These are phyloP conservation scores for Hibiscus tridactylites DNA, from an alignment of 345 rosid species.

Conservation along the genomic window DNA sequence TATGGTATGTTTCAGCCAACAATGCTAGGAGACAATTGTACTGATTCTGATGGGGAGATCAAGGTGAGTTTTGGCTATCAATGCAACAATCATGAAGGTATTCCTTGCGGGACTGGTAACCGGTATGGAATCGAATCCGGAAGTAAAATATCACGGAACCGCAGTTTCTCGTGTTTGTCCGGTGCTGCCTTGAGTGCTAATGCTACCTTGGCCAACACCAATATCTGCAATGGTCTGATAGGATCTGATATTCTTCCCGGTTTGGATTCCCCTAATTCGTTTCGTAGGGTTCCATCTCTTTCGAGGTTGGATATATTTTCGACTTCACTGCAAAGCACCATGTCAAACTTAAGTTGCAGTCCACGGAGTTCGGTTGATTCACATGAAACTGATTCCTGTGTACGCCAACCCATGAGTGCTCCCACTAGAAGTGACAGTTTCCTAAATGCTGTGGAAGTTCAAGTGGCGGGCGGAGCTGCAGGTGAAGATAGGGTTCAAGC, in stretches of 20 bases:
- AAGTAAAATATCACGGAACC: slow-evolving; percentile 38
- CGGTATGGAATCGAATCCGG: slow-evolving; percentile 28
- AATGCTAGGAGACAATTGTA: slow-evolving; percentile 35
- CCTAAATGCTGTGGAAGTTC: slow-evolving; percentile 66
- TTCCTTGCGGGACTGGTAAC: slow-evolving; percentile 19
- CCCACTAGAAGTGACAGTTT: slow-evolving; percentile 68
- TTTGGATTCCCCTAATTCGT: slow-evolving; percentile 81
- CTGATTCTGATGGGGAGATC: slow-evolving; percentile 56
- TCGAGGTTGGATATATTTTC: slow-evolving; percentile 78
- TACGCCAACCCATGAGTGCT: slow-evolving; percentile 44
- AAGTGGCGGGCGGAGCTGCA: slow-evolving; percentile 98
- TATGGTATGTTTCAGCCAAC: slow-evolving; percentile 23
- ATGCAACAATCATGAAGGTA: slow-evolving; percentile 32
- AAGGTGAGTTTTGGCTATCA: slow-evolving; percentile 89
- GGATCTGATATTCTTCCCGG: slow-evolving; percentile 83
- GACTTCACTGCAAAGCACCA: slow-evolving; percentile 73
- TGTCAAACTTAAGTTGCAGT: slow-evolving; percentile 76
- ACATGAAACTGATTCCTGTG: slow-evolving; percentile 54
- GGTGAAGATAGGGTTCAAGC: slow-evolving; percentile 99
- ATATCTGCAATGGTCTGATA: slow-evolving; percentile 43
- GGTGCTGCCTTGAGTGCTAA: slow-evolving; percentile 96
- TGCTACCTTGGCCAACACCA: slow-evolving; percentile 59
- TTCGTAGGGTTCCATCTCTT: slow-evolving; percentile 61
- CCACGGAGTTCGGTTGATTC: slow-evolving; percentile 50
- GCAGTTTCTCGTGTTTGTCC: slow-evolving; percentile 82